Conservation (phyloP, 257 asterid species). For the Penstemon barbatus region DNA sequence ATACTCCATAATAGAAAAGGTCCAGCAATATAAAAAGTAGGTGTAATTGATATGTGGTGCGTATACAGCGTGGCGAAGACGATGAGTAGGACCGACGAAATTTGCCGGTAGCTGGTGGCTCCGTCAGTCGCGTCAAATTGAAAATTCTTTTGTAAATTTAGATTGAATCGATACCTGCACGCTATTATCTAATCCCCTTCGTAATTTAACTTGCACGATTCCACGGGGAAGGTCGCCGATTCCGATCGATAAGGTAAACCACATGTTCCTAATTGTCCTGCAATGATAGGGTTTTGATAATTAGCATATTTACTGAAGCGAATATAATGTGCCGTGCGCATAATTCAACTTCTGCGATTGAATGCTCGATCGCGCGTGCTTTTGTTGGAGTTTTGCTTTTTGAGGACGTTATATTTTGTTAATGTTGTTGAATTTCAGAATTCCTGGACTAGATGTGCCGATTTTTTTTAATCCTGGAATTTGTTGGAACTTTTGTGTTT, state of each 20-base stretch:
- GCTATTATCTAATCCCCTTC: background rate
- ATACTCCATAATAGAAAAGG: too few species aligned
- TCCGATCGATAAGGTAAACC: constrained; percentile 31
- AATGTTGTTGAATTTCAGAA: background rate
- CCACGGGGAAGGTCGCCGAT: constrained; percentile 24
- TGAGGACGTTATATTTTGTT: background rate
- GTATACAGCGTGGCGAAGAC: constrained; percentile 36
- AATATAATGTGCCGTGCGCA: background rate
- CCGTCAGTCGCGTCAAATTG: constrained; percentile 25
- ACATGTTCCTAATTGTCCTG: background rate
- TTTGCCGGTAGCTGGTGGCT: constrained; percentile 34
- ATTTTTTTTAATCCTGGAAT: background rate
- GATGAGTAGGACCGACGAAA: constrained; percentile 27
- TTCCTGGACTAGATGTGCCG: background rate
- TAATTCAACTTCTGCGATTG: background rate
- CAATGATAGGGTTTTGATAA: constrained; percentile 22
- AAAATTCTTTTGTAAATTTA: background rate
- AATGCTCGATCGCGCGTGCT: constrained; percentile 10
- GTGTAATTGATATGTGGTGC: constrained; percentile 13
- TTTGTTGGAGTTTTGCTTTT: constrained; percentile 8
- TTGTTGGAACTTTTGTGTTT: background rate
- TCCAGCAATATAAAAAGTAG: background rate
- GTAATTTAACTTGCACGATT: background rate
- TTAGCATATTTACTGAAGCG: background rate
- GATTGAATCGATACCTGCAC: constrained; percentile 13